Evolutionary conservation across 2,329 filamentous ascomycete genomes (phyloP), one percentile per base, ranked within the genome.

Genomic region (Fusarium pseudonygamai): DNA sequence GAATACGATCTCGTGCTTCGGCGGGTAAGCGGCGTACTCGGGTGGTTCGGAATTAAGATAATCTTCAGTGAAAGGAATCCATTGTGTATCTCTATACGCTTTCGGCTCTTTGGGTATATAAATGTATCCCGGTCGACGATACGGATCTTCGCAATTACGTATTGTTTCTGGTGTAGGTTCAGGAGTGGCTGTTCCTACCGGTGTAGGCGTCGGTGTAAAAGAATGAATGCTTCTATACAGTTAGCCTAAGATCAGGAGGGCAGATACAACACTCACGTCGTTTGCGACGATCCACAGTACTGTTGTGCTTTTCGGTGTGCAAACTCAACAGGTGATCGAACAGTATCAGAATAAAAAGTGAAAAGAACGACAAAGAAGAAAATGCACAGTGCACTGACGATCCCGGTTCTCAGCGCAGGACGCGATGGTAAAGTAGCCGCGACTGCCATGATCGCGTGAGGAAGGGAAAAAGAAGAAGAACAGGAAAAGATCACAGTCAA

Each of bases 21-120:
- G 67, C 32, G 83, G 80, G 7, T 82, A 70, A 13, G 81, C 75
- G 10, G 92, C 79, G 3, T 84, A 76, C 9, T 84, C 76, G 0
- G 87, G 87, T 0, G 83, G 80, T 4, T 84, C 79, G 8, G 92
- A 89, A 67, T 94, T 92, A 1, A 89, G 86, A 71, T 93, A 95
- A 5, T 64, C 69, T 13, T 70, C 46, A 1, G 65, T 70, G 55
- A 70, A 74, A 2, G 72, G 69, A 6, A 74, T 75, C 60, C 66
- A 74, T 47, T 43, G 59, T 12, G 87, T 85, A 43, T 86, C 84
- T 14, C 94, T 87, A 26, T 84, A 84, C 77, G 93, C 87, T 80
- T 94, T 94, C 20, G 88, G 85, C 26, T 84, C 78, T 85, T 63
- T 59, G 12, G 71, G 71, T 36, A 94, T 90, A 5, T 94, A 80